Evolutionary conservation across 1,284 basidiomycete genomes (phyloP), one percentile per base, ranked within the genome.

Genomic region (Melampsora larici-populina): DNA sequence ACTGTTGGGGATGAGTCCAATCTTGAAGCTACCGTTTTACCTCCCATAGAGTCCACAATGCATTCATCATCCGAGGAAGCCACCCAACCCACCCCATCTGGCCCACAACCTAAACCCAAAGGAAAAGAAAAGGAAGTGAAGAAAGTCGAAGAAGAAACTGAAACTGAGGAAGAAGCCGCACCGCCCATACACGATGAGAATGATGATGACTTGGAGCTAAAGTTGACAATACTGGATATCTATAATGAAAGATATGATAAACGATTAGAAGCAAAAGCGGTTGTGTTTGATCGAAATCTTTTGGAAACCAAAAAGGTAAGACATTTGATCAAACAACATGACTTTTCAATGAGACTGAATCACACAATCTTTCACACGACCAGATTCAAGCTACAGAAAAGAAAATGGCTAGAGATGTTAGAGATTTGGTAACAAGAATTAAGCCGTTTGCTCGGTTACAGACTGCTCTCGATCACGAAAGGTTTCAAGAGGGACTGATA

Each of bases 401-500:
- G 85, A 96, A 95, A 83, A 87, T 93, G 26, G 88, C 89, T 18
- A 92, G 92, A 81, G 96, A 98, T 79, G 95, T 98, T 82, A 89
- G 91, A 80, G 96, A 99, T 80, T 89, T 98, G 73, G 84, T 95
- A 26, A 89, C 92, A 81, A 90, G 95, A 48, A 88, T 96, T 79
- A 92, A 95, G 81, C 93, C 94, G 21, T 97, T 98, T 84, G 90
- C 96, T 31, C 90, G 92, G 78, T 86, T 98, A 65, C 94, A 97
- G 84, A 96, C 94, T 0, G 90, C 92, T 0, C 89, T 91, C 78
- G 95, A 99, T 83, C 97, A 92, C 81, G 96, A 99, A 83, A 87
- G 87, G 2, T 92, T 99, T 82, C 87, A 91, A 40, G 89, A 94
- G 29, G 95, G 97, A 71, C 88, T 98, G 77, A 88, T 97, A 40